Percentiles rank a stretch among this genome's conserved stretches.
phyloP scores from a whole-genome alignment of 2,329 filamentous ascomycete genomes.

The Fusarium sp. region DNA sequence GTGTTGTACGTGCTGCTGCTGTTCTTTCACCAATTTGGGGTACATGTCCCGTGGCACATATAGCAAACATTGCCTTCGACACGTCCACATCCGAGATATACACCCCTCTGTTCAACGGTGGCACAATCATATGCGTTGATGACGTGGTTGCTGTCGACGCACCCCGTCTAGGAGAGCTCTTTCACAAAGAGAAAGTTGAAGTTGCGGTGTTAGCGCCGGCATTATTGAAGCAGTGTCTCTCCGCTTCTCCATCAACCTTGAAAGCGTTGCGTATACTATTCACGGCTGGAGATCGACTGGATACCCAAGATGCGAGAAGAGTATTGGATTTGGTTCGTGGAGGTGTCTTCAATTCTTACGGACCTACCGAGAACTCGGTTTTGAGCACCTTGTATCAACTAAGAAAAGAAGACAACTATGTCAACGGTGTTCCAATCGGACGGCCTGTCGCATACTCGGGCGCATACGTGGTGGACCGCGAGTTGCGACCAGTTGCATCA shows the following conservation, averaged over 20 bases:
- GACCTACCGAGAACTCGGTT: neutral
- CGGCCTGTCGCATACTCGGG: neutral
- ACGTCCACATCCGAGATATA: neutral
- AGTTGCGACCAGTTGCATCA: neutral
- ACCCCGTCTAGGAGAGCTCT: neutral
- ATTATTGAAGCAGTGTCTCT: neutral
- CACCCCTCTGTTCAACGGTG: neutral
- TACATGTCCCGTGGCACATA: neutral
- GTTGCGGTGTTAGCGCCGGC: neutral
- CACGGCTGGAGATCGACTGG: constrained; percentile 40
- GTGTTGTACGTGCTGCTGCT: neutral
- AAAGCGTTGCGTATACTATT: neutral
- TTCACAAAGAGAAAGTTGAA: neutral
- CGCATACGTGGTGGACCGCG: neutral
- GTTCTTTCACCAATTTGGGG: neutral
- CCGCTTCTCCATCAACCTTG: neutral
- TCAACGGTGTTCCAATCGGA: constrained; percentile 2
- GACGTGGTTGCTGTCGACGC: neutral
- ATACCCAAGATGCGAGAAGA: constrained; percentile 11
- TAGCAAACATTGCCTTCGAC: neutral
- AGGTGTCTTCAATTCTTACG: constrained; percentile 1
- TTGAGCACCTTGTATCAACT: neutral
- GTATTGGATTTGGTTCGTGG: neutral
- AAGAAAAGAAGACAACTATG: neutral
- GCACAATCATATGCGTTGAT: neutral